phyloP scores from a whole-genome alignment of 2,329 filamentous ascomycete genomes.

The Pseudophaeomoniella oleicola region DNA sequence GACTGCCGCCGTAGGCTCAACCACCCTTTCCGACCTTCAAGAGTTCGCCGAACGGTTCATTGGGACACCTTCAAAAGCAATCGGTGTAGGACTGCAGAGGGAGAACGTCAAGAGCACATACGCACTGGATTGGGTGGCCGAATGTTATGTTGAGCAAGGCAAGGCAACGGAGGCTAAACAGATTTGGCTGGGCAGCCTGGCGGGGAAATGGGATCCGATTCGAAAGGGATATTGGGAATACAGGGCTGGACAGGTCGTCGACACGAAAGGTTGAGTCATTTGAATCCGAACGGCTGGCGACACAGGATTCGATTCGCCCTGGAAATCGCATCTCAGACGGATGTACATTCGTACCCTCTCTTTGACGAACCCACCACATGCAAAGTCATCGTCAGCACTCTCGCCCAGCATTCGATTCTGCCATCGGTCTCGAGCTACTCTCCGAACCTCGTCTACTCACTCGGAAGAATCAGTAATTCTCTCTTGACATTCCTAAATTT shows the following conservation, averaged over 20 bases:
- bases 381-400: too few species aligned
- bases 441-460: too few species aligned
- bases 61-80: slow-evolving; percentile 9
- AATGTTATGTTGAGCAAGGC: slow-evolving; percentile 26
- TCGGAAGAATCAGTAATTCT: too few species aligned
- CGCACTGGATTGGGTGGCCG: slow-evolving; percentile 37
- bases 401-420: too few species aligned
- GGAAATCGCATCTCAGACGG: too few species aligned
- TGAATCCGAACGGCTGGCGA: too few species aligned
- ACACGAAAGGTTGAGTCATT: too few species aligned
- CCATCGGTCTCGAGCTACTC: too few species aligned
- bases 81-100: slow-evolving; percentile 4
- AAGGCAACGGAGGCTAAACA: slow-evolving; percentile 44
- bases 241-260: slow-evolving; percentile 22
- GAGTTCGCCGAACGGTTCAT: neutral
- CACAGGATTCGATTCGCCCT: too few species aligned
- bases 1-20: slow-evolving; percentile 20
- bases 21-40: neutral
- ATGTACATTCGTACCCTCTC: too few species aligned
- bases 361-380: too few species aligned
- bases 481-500: too few species aligned
- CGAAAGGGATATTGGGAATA: slow-evolving; percentile 88
- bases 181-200: slow-evolving; percentile 56
- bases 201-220: slow-evolving; percentile 80
- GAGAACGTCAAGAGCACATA: slow-evolving; percentile 42